phyloP scores from a whole-genome alignment of 2,329 filamentous ascomycete species.

The Beauveria pseudobassiana region DNA sequence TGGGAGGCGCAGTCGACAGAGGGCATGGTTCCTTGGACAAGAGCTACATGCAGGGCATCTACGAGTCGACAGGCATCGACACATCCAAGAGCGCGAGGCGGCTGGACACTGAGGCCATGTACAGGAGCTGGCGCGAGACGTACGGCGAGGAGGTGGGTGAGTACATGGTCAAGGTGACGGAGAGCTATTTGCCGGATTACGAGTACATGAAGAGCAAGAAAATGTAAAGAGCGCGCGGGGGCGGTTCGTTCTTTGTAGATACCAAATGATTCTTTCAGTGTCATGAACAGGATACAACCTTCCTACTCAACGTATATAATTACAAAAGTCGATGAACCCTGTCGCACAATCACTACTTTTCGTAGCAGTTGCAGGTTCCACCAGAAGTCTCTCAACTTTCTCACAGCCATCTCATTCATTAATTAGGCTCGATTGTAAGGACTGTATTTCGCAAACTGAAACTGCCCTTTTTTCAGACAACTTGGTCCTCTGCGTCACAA shows the following conservation, averaged over 20 bases:
- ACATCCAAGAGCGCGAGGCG: conserved; percentile 5
- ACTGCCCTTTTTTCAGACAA: too few relatives aligned
- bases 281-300: too few relatives aligned
- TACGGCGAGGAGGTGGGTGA: conserved; percentile 4
- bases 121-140: conserved; percentile 1
- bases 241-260: neutral
- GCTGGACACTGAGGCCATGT: neutral
- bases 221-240: neutral
- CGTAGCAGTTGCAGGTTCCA: too few relatives aligned
- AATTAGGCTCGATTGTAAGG: too few relatives aligned
- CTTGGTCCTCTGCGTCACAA: neutral
- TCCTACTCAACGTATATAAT: too few relatives aligned
- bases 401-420: too few relatives aligned
- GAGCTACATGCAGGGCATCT: conserved; percentile 7
- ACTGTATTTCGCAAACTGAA: too few relatives aligned
- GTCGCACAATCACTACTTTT: too few relatives aligned
- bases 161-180: neutral
- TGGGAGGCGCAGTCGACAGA: conserved; percentile 7
- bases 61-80: conserved; percentile 9
- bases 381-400: too few relatives aligned
- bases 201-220: conserved; percentile 7
- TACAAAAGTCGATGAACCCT: too few relatives aligned
- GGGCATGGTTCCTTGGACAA: neutral
- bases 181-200: conserved; percentile 4
- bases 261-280: neutral